A percentile compares a stretch with the other conserved stretches of the same genome.
Conservation (phyloP, 2,329 filamentous ascomycete genomes). For the Paecilomyces variotii region DNA sequence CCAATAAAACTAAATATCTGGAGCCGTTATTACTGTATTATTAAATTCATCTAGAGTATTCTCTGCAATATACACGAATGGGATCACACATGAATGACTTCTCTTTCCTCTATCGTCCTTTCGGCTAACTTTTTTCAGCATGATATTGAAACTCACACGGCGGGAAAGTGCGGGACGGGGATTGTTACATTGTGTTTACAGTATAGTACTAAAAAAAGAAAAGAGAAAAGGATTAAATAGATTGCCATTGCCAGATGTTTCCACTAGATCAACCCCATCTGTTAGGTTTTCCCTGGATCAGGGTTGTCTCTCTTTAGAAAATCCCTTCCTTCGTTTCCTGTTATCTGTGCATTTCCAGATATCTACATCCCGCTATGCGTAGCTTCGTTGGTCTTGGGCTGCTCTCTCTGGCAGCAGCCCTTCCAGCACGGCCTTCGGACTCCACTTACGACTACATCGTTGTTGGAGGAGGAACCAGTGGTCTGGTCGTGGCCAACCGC, state of each 20-base stretch:
- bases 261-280: not conserved
- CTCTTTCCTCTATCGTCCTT: not conserved
- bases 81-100: not conserved
- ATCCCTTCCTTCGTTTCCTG: not conserved
- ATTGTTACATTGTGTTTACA: not conserved
- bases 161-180: not conserved
- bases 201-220: not conserved
- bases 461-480: conserved; percentile 26
- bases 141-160: not conserved
- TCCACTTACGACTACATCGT: conserved; percentile 21
- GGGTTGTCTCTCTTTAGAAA: not conserved
- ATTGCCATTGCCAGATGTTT: not conserved
- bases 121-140: not conserved
- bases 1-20: not conserved
- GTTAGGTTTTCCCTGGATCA: not conserved
- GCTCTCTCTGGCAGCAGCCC: not conserved
- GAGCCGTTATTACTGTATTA: not conserved
- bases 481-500: conserved; percentile 25
- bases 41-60: not conserved
- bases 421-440: not conserved
- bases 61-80: too few relatives aligned
- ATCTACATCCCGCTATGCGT: not conserved
- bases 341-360: not conserved
- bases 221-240: not conserved
- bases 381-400: not conserved